A percentile compares a stretch with the other conserved stretches of the same genome.
Evolutionary conservation across 2,329 filamentous ascomycete genomes (phyloP).

Genomic region (Lachnellula hyalina): DNA sequence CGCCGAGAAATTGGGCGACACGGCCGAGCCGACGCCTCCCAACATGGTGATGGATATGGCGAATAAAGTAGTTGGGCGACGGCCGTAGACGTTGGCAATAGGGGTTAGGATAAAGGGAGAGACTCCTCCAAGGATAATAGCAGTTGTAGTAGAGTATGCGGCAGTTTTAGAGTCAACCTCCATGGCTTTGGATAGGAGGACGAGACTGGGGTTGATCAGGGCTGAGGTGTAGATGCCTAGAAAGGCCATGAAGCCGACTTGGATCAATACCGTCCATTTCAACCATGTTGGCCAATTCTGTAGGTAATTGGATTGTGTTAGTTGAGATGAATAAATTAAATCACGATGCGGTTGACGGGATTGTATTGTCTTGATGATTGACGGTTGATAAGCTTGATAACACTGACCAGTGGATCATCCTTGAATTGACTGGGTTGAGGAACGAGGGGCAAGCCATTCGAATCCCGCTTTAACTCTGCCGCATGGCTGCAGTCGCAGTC

Average conservation of each 20-base stretch:
- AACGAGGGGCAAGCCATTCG: constrained; percentile 25
- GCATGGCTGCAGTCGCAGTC: background rate
- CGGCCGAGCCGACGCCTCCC: constrained; percentile 24
- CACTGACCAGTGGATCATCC: constrained; percentile 28
- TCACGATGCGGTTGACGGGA: too few relatives aligned
- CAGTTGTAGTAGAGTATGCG: constrained; percentile 28
- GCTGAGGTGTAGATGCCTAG: constrained; percentile 28
- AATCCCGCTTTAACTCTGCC: constrained; percentile 16
- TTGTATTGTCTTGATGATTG: too few relatives aligned
- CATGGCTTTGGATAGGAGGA: constrained; percentile 24
- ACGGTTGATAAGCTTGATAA: background rate
- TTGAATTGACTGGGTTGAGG: constrained; percentile 29
- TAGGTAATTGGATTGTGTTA: background rate
- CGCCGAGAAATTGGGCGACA: constrained; percentile 17
- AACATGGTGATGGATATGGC: constrained; percentile 27
- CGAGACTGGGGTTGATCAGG: constrained; percentile 27
- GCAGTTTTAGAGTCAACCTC: constrained; percentile 20
- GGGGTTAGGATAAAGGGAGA: constrained; percentile 29
- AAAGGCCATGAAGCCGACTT: constrained; percentile 30
- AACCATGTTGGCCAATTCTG: constrained; percentile 30
- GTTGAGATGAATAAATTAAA: background rate
- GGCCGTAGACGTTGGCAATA: constrained; percentile 26
- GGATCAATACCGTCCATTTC: constrained; percentile 30
- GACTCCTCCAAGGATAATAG: constrained; percentile 25
- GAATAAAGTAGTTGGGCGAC: constrained; percentile 27